phyloP scores from a whole-genome alignment of 2,329 filamentous ascomycete genomes.

The Cladophialophora immunda region DNA sequence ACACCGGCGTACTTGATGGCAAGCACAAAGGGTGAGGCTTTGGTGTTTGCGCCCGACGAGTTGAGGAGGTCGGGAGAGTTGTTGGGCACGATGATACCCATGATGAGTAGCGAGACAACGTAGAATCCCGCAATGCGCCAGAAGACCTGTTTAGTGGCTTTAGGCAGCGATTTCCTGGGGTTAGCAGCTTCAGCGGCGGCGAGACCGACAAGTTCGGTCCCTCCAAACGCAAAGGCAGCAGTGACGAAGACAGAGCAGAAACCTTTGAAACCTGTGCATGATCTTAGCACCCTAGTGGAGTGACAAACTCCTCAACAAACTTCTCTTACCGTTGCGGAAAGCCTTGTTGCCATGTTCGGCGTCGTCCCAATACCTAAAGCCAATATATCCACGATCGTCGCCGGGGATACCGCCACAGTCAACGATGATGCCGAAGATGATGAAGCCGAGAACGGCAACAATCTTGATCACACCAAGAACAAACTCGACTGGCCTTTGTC shows the following conservation, averaged over 20 bases:
- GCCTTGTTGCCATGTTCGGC: conserved; percentile 58
- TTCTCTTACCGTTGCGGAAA: conserved; percentile 67
- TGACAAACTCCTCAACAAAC: background rate
- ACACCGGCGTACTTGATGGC: conserved; percentile 88
- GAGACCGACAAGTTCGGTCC: conserved; percentile 69
- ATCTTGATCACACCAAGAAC: conserved; percentile 88
- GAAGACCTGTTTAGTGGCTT: conserved; percentile 88
- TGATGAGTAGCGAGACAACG: conserved; percentile 78
- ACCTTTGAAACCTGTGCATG: conserved; percentile 62
- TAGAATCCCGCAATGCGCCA: conserved; percentile 95
- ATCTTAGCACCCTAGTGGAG: background rate
- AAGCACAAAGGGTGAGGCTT: conserved; percentile 90
- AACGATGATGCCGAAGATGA: conserved; percentile 85
- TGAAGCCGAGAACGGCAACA: conserved; percentile 84
- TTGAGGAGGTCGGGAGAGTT: conserved; percentile 69
- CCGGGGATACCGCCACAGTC: conserved; percentile 80
- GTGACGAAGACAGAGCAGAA: conserved; percentile 72
- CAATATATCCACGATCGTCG: conserved; percentile 73
- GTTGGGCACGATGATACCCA: conserved; percentile 84
- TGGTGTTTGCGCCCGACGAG: conserved; percentile 67
- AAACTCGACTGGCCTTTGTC: conserved; percentile 70
- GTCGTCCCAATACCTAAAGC: conserved; percentile 74
- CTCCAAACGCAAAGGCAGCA: conserved; percentile 69
- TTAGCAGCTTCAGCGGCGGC: conserved; percentile 67
- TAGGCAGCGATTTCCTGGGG: conserved; percentile 76